A percentile compares a stretch with the other conserved stretches of the same genome.
Conservation (phyloP, 2,329 filamentous ascomycete species). For the Drechslerella dactyloides region DNA sequence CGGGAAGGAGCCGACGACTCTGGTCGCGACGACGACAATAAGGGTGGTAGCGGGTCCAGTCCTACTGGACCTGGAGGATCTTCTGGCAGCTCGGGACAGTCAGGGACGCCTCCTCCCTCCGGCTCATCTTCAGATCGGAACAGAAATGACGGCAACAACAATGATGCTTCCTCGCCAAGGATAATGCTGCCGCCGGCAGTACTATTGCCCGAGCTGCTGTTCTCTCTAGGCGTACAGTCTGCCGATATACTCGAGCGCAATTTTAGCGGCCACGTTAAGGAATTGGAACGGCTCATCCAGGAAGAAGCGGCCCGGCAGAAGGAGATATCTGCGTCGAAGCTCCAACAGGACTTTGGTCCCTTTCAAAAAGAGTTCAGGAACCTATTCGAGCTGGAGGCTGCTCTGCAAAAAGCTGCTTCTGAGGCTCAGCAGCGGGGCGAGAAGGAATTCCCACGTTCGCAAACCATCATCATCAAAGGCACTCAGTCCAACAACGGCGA, state of each 20-base stretch:
- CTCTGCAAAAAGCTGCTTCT: constrained; percentile 11
- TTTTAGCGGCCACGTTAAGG: constrained; percentile 18
- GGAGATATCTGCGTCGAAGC: constrained; percentile 14
- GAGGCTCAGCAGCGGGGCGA: not conserved
- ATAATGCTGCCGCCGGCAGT: constrained; percentile 27
- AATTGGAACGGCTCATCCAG: constrained; percentile 32
- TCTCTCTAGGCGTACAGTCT: constrained; percentile 36
- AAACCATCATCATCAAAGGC: constrained; percentile 23
- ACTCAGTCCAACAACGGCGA: constrained; percentile 25
- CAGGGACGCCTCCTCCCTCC: constrained; percentile 29
- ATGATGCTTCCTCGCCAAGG: constrained; percentile 11
- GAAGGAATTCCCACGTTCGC: constrained; percentile 8
- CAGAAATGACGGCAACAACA: constrained; percentile 23
- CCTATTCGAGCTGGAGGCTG: constrained; percentile 29
- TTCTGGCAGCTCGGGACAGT: constrained; percentile 32
- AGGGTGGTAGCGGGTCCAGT: constrained; percentile 16
- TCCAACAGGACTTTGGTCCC: constrained; percentile 22
- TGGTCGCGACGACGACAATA: constrained; percentile 19
- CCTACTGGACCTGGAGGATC: constrained; percentile 35
- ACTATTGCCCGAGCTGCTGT: constrained; percentile 29
- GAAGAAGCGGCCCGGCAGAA: constrained; percentile 37
- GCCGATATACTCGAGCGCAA: constrained; percentile 33
- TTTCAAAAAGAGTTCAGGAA: constrained; percentile 38
- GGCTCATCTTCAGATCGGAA: constrained; percentile 28
- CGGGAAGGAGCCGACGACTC: constrained; percentile 36